phyloP scores from a whole-genome alignment of 305 asterid genomes.

The Fraxinus velutina region DNA sequence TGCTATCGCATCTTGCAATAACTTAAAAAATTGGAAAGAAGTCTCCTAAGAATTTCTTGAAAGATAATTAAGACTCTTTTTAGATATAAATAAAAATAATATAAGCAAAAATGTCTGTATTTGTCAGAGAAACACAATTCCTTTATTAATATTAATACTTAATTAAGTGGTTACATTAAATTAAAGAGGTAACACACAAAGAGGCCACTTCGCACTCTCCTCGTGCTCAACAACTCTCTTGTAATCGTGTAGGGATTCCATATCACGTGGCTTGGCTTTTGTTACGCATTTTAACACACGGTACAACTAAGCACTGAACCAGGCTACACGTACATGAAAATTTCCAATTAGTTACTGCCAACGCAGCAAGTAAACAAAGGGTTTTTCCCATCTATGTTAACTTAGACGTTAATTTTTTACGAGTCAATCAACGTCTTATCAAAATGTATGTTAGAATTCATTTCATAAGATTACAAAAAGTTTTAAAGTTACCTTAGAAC shows the following conservation, averaged over 20 bases:
- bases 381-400: neutral
- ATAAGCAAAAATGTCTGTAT: neutral
- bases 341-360: neutral
- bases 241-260: conserved; percentile 29
- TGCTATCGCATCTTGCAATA: neutral
- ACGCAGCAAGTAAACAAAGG: neutral
- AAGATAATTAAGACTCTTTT: neutral
- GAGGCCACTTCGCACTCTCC: conserved; percentile 18
- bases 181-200: conserved; percentile 7
- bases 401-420: neutral
- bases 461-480: neutral
- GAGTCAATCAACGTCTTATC: neutral
- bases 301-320: neutral
- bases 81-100: neutral
- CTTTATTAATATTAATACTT: neutral
- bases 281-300: conserved; percentile 27
- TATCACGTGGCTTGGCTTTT: conserved; percentile 60
- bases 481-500: neutral
- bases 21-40: neutral
- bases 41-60: neutral
- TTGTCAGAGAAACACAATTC: neutral
- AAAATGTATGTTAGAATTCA: neutral
- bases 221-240: conserved; percentile 23
- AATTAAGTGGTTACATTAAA: neutral
- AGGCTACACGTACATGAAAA: no score